Conservation (phyloP, 139 green algal genomes). For the Ettlia oleoabundans region DNA sequence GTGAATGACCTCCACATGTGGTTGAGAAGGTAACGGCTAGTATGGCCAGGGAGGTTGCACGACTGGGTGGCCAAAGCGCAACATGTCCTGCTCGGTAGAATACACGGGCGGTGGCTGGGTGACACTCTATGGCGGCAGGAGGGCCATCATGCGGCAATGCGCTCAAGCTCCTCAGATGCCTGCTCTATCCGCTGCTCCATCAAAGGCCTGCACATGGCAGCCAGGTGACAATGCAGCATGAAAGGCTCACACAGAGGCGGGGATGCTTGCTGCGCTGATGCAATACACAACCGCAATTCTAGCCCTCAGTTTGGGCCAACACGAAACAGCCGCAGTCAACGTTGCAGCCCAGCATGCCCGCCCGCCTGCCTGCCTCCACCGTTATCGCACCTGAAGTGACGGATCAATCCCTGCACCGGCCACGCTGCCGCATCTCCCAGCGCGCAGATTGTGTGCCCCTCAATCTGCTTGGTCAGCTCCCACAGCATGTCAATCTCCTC, state of each 20-base stretch:
- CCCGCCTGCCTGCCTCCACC: too few species aligned
- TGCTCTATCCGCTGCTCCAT: conserved; percentile 74
- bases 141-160: conserved; percentile 67
- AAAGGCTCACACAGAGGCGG: too few species aligned
- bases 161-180: conserved; percentile 46
- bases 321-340: background rate
- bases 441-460: conserved; percentile 98
- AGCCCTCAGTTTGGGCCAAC: background rate
- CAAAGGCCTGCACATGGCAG: conserved; percentile 74
- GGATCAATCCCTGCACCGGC: conserved; percentile 94
- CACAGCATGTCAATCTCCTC: conserved; percentile 99
- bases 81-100: too few species aligned
- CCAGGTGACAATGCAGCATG: too few species aligned
- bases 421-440: conserved; percentile 97
- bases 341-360: too few species aligned
- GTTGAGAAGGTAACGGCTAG: too few species aligned
- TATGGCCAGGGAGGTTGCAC: too few species aligned
- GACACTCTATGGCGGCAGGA: too few species aligned
- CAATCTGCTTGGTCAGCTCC: conserved; percentile 96
- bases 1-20: too few species aligned
- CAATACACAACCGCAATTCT: background rate
- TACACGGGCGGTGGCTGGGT: too few species aligned
- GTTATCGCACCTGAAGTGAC: conserved; percentile 94
- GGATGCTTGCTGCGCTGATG: too few species aligned
- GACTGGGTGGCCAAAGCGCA: too few species aligned